Base-by-base conservation (phyloP, 495 filamentous ascomycete genomes). In the Annulohypoxylon stygium region DNA sequence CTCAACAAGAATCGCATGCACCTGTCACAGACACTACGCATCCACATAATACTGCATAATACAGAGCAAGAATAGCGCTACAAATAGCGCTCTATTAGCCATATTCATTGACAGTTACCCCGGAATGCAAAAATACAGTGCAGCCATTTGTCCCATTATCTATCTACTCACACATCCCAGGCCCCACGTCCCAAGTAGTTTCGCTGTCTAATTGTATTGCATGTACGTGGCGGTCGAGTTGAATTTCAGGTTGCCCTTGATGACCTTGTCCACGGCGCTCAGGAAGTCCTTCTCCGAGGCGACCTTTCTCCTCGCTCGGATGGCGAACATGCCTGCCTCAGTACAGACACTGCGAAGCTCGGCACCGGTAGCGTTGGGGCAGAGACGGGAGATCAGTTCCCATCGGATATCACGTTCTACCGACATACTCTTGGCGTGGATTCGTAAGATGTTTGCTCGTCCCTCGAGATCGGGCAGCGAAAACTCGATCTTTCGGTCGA, bases 281-380 rank as follows among this genome's bases (percentile, higher is more conserved):
- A 99, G 86, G 84, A 99, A 99, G 86, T 99, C 96, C 89, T 99
- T 99, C 90, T 99, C 96, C 20, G 95, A 95, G 4, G 96, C 95
- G 10, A 99, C 94, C 93, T 99, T 99, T 80, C 96, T 90, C 80
- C 96, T 86, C 41, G 97, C 96, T 59, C 96, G 90, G 76, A 99
- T 98, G 50, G 96, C 97, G 80, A 97, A 99, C 97, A 99, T 98
- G 71, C 96, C 96, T 9, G 96, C 96, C 86, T 99, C 96, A n/a
- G 96, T 99, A 73, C 96, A 97, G 67, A 99, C 96, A 85, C 93
- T 96, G 77, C 89, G 86, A 76, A 99, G 83, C 84, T 99, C 96
- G 41, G 96, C 96, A 79, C 96, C 96, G 9, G 96, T 99, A 66
- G 93, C 91, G 84, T 99, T 98, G 67, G 96, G 96, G 86, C 96